Evolutionary conservation across 345 rosid species (phyloP), one percentile per base, ranked within the genome.

Genomic region (Conringia planisiliqua): DNA sequence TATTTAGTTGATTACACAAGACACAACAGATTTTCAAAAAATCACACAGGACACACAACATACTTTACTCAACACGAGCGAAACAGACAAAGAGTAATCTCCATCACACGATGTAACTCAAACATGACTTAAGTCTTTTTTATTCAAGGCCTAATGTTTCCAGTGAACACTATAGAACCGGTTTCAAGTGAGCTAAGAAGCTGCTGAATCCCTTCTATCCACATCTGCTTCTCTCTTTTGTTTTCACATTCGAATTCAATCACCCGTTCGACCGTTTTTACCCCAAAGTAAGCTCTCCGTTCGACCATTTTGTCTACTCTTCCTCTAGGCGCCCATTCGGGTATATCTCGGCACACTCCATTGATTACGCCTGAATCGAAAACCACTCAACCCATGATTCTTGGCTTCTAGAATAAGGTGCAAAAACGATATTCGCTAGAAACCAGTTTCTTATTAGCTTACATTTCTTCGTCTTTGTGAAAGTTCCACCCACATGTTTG

Each of bases 401-500:
- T 55, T 43, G 57, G 36, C 70, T 22, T 52, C 13, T 24, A 5
- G 0, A 47, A 58, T 30, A 30, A 17, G 14, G n/a, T 33, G 58
- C 14, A 14, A 26, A 44, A 6, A 24, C 4, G 1, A 29, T 63
- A 38, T 36, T 36, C 24, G 12, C 11, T 63, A 48, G 18, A 50
- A 51, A 46, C 24, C 43, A 17, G 33, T 62, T 44, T 61, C 35
- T 32, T 32, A 26, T 70, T 72, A 16, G 81, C 91, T 85, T 84
- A 91, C 98, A 82, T 58, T 91, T 93, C 82, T 89, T 90, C 66
- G 85, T 89, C 76, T 91, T 93, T 30, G 92, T 88, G 83, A 89
- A 91, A 71, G 98, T 85, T 72, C 97, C 97, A 73, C 84, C 97
- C 77, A 91, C 89, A 77, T 88, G 89, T 80, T 86, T 93, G 86